Base-by-base conservation (phyloP, 2,329 filamentous ascomycete species). In the Exophiala oligosperma region DNA sequence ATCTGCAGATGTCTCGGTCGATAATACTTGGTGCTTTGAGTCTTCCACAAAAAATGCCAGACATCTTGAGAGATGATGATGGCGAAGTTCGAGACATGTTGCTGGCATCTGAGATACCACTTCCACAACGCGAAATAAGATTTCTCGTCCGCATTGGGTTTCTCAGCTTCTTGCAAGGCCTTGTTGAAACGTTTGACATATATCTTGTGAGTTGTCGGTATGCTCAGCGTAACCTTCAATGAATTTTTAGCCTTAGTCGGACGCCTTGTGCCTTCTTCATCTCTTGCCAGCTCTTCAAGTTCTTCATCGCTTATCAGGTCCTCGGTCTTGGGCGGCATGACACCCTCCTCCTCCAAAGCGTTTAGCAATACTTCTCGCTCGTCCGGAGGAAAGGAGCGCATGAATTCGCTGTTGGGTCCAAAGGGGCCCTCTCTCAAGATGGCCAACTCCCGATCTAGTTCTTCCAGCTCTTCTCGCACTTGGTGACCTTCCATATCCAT, bases 41-140 rank as follows among this genome's bases (percentile, higher is more conserved):
- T 83, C 44, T 80, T 75, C 88, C 89, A 93, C 7, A 93, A 71
- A 1, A 85, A 70, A n/a, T 82, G 74, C 84, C 88, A 88, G 3
- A 84, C 79, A 14, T 81, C 77, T 8, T 77, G 68, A 0, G 88
- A 82, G n/a, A 92, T 79, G 29, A 78, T 77, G 37, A 77, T 70
- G 73, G 85, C 81, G 59, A 77, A 77, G 1, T 68, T 71, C 2
- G 76, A 70, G 29, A 82, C 66, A 4, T 72, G 66, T 57, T 76
- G 74, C 64, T 79, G 79, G 67, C 78, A 81, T 29, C 79, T 70
- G 32, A 76, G 70, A 67, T 82, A 83, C 65, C 75, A 76, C 64
- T 74, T 77, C 80, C 80, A 82, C 26, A 79, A 63, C 49, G 74
- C 71, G 21, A 65, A 58, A 40, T 63, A 61, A 40, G 74, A 71